Evolutionary conservation across 768 basidiomycete species (phyloP).

Genomic region (Agrocybe praecox): DNA sequence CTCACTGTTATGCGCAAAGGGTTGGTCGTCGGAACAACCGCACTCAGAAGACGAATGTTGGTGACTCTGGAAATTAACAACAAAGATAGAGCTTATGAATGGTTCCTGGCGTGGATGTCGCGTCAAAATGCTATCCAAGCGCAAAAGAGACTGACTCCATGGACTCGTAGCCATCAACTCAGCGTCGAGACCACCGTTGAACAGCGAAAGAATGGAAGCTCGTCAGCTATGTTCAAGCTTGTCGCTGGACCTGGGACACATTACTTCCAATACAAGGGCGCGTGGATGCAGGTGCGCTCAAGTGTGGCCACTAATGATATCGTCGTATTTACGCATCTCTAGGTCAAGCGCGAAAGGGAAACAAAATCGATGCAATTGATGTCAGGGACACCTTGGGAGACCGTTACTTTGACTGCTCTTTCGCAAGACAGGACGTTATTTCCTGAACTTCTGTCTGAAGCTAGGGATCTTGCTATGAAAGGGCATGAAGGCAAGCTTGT

Average conservation of each 20-base stretch:
- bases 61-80: conserved; percentile 96
- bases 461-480: conserved; percentile 84
- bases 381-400: conserved; percentile 97
- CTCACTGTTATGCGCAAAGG: conserved; percentile 76
- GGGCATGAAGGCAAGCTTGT: conserved; percentile 93
- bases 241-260: conserved; percentile 96
- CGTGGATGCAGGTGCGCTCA: conserved; percentile 88
- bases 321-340: conserved; percentile 4
- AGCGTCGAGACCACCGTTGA: conserved; percentile 93
- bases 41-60: conserved; percentile 87
- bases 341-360: conserved; percentile 96
- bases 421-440: conserved; percentile 86
- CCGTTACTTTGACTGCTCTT: conserved; percentile 90
- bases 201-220: conserved; percentile 88
- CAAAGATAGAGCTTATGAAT: conserved; percentile 92
- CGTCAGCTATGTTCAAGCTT: conserved; percentile 87
- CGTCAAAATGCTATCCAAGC: conserved; percentile 46
- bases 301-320: background rate
- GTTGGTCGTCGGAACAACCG: conserved; percentile 64
- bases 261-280: conserved; percentile 85
- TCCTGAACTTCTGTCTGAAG: conserved; percentile 79
- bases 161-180: conserved; percentile 85
- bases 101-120: conserved; percentile 98
- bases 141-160: conserved; percentile 33
- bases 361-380: conserved; percentile 89